A percentile compares a stretch with the other conserved stretches of the same genome.
Evolutionary conservation across 2,329 filamentous ascomycete genomes (phyloP).

Genomic region (Sporothrix curviconia): DNA sequence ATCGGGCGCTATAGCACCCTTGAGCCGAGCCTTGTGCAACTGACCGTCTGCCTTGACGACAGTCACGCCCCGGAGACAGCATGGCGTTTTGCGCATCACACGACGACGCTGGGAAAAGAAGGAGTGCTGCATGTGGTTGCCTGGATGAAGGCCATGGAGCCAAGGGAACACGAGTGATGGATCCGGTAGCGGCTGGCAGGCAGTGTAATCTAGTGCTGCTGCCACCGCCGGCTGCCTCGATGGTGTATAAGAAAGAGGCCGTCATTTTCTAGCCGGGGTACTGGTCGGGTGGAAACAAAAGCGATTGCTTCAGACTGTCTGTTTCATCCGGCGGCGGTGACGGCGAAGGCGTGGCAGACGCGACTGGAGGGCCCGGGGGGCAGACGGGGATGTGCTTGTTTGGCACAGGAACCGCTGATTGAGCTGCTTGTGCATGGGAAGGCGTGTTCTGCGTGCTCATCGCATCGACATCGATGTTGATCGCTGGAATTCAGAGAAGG

Average conservation of each 20-base stretch:
- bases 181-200: conserved; percentile 75
- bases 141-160: conserved; percentile 85
- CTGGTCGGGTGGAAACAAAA: conserved; percentile 66
- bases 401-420: conserved; percentile 63
- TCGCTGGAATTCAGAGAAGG: conserved; percentile 26
- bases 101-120: conserved; percentile 80
- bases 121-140: conserved; percentile 79
- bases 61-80: conserved; percentile 72
- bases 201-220: conserved; percentile 66
- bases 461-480: conserved; percentile 33
- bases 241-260: conserved; percentile 61
- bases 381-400: conserved; percentile 91
- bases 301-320: conserved; percentile 54
- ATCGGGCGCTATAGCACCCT: conserved; percentile 75
- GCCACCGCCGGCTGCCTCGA: conserved; percentile 63
- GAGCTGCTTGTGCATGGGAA: conserved; percentile 26
- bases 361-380: conserved; percentile 63
- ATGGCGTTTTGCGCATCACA: conserved; percentile 61
- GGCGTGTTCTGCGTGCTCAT: conserved; percentile 24
- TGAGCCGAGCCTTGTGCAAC: conserved; percentile 65
- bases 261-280: conserved; percentile 44
- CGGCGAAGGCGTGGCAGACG: conserved; percentile 8
- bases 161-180: conserved; percentile 88
- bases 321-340: conserved; percentile 30
- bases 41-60: conserved; percentile 86